These are phyloP conservation scores for Trichoderma afroharzianum DNA, from an alignment of 2,329 filamentous ascomycete species.

Conservation along the genomic window DNA sequence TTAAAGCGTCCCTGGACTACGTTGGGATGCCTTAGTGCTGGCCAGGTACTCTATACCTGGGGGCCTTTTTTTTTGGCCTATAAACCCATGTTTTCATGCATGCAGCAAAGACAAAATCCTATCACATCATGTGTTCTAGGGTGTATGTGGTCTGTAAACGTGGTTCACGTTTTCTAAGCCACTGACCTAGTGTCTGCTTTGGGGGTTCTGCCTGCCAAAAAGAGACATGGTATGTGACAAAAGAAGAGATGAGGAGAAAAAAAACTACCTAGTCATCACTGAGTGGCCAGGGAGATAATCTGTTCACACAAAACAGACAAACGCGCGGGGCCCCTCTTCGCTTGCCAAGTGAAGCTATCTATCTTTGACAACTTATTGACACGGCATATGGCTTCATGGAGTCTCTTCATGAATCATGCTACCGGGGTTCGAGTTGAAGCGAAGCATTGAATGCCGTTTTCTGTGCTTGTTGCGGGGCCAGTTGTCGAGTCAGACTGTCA, in stretches of 20 bases:
- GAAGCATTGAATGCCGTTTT: not conserved
- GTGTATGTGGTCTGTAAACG: not conserved
- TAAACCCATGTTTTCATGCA: not conserved
- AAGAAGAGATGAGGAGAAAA: not conserved
- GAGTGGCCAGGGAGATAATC: not conserved
- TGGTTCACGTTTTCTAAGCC: not conserved
- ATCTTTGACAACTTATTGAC: not conserved
- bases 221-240: not conserved
- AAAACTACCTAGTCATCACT: not conserved
- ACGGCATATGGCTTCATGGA: not conserved
- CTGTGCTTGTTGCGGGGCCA: not conserved
- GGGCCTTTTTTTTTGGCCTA: not conserved
- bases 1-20: not conserved
- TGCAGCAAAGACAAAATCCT: not conserved
- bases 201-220: not conserved
- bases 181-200: not conserved
- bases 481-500: constrained; percentile 13
- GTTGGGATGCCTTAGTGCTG: not conserved
- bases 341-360: not conserved
- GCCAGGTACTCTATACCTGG: not conserved
- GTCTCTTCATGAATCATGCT: constrained; percentile 1
- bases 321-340: not conserved
- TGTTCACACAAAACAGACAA: not conserved
- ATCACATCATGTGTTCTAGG: not conserved
- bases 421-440: not conserved